Evolutionary conservation across 768 basidiomycete genomes (phyloP).

Genomic region (Mrakia gelida): DNA sequence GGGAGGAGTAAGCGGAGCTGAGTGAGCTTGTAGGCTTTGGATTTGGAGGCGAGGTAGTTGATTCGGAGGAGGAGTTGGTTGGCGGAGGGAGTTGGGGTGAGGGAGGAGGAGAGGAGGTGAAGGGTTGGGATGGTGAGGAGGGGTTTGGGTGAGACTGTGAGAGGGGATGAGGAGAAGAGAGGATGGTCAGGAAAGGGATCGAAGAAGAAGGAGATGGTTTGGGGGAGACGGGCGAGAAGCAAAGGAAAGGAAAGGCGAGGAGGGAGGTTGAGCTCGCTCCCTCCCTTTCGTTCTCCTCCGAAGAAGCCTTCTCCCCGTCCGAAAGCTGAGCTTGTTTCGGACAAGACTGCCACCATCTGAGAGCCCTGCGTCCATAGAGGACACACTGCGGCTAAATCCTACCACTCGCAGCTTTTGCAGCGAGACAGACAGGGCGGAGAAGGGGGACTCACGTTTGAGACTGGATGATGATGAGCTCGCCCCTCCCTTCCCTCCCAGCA

Average conservation of each 20-base stretch:
- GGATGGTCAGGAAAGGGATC: background rate
- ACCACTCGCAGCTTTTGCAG: background rate
- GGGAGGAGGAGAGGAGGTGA: slow-evolving; percentile 17
- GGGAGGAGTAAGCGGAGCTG: slow-evolving; percentile 1
- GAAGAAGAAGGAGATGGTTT: background rate
- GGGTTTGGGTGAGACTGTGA: slow-evolving; percentile 5
- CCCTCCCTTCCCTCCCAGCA: background rate
- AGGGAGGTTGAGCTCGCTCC: too few species aligned
- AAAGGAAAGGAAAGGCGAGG: background rate
- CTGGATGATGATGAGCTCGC: background rate
- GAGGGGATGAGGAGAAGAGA: background rate
- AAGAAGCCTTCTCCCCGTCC: too few species aligned
- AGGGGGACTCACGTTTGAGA: background rate
- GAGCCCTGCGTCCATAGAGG: too few species aligned
- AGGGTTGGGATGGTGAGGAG: slow-evolving; percentile 17
- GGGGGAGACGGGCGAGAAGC: too few species aligned
- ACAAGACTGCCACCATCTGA: too few species aligned
- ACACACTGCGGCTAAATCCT: background rate
- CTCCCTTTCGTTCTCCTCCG: too few species aligned
- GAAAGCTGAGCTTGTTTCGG: too few species aligned
- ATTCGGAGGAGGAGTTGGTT: slow-evolving; percentile 11
- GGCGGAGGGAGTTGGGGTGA: background rate
- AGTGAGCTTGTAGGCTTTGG: background rate
- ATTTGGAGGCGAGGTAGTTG: slow-evolving; percentile 7
- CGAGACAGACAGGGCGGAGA: background rate